phyloP scores from a whole-genome alignment of 257 asterid species.

The Ilex aquifolium region DNA sequence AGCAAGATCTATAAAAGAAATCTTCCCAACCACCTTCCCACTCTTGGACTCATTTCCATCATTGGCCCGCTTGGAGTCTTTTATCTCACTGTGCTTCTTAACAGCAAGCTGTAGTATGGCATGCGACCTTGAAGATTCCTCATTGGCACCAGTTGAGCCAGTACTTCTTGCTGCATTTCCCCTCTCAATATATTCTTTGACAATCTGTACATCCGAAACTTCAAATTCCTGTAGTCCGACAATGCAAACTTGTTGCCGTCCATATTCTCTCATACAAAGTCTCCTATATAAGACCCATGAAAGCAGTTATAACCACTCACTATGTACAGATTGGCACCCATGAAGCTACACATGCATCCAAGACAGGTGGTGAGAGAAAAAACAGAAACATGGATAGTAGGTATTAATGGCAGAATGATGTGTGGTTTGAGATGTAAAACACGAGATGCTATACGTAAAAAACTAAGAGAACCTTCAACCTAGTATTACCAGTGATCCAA shows the following conservation, averaged over 20 bases:
- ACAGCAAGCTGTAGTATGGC: slow-evolving; percentile 89
- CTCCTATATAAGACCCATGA: slow-evolving; percentile 44
- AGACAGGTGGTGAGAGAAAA: too few species aligned
- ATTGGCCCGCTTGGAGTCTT: slow-evolving; percentile 68
- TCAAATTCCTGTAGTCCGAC: slow-evolving; percentile 97
- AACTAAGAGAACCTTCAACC: too few species aligned
- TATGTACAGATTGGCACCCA: not conserved
- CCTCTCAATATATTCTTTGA: slow-evolving; percentile 81
- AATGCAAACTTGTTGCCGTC: slow-evolving; percentile 95
- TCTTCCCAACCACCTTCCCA: slow-evolving; percentile 90
- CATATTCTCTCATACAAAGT: slow-evolving; percentile 97
- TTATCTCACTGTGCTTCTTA: slow-evolving; percentile 82
- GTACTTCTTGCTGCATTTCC: slow-evolving; percentile 93
- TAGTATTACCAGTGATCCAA: too few species aligned
- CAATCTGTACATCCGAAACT: slow-evolving; percentile 92
- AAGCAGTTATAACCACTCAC: not conserved
- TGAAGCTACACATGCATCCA: not conserved
- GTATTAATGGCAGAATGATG: not conserved
- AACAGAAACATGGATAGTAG: not conserved
- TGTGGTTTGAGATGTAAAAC: too few species aligned
- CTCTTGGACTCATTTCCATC: slow-evolving; percentile 67
- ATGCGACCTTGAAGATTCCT: slow-evolving; percentile 98
- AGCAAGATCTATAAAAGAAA: slow-evolving; percentile 97
- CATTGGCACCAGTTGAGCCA: slow-evolving; percentile 98
- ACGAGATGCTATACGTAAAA: too few species aligned